Evolutionary conservation across 1,139 yeast genomes (phyloP), one percentile per base, ranked within the genome.

Genomic region (Yamadazyma kanchanaburiensis): DNA sequence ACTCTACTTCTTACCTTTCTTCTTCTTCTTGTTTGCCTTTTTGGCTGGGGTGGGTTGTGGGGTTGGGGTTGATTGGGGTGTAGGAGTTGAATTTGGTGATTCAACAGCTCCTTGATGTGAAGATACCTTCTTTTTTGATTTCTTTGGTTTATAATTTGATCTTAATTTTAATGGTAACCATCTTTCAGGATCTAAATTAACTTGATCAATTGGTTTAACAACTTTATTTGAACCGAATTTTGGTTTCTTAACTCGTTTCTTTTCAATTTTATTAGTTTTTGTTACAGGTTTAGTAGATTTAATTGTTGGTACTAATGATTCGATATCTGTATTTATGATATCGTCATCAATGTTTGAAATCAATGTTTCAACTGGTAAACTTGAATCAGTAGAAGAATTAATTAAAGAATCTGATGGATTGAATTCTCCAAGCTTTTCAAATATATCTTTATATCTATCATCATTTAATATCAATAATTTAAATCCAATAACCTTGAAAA

Each of bases 81-180:
- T 32, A 7, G 47, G 35, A 13, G 43, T 32, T 4, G 57, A 35
- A 4, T 12, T 9, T 8, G 39, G 37, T 6, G 41, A 27, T 45
- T 77, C 89, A 34, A 77, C 67, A 1, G 72, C 69, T 29, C 94
- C 94, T 49, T 66, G 73, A 35, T 60, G 70, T 48, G 83, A 88
- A 0, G 84, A 74, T 45, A 65, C 73, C 42, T 64, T 69, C 57
- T 73, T 79, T 36, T 68, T 71, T 38, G 75, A 73, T 52, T 77
- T 80, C 48, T 83, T 80, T 12, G 94, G 87, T 55, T 77, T 85
- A 61, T 84, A 88, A 45, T 80, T 78, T 5, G 88, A 75, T 55
- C 97, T 75, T 52, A 88, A 91, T 49, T 79, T 81, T 70, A 84
- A 51, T 18, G 96, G 95, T 32, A 88, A 60, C 97, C 97, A 89